Percentiles rank a stretch among this genome's conserved stretches.
Conservation (phyloP, 495 filamentous ascomycete genomes). For the Polyplosphaeria fusca region DNA sequence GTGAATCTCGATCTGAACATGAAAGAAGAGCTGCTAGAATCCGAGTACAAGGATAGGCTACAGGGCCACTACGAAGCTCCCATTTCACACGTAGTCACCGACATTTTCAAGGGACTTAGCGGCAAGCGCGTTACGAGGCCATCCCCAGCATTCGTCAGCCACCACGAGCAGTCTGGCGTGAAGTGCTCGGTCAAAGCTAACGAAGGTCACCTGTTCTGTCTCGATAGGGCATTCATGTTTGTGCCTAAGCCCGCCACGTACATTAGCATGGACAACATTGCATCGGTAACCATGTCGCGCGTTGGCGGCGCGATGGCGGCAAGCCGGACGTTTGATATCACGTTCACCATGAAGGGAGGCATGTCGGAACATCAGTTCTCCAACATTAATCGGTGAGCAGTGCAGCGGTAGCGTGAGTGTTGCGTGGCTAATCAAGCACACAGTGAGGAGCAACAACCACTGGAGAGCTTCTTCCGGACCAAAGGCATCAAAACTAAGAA, state of each 20-base stretch:
- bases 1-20: slow-evolving; percentile 96
- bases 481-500: slow-evolving; percentile 96
- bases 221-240: slow-evolving; percentile 98
- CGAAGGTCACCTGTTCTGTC: slow-evolving; percentile 92
- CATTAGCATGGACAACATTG: slow-evolving; percentile 86
- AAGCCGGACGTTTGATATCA: slow-evolving; percentile 94
- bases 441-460: slow-evolving; percentile 87
- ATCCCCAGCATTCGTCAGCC: slow-evolving; percentile 87
- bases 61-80: slow-evolving; percentile 85
- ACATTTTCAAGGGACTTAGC: slow-evolving; percentile 88
- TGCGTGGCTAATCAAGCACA: background rate
- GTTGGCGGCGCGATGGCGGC: slow-evolving; percentile 92
- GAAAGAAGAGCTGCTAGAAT: slow-evolving; percentile 74
- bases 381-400: slow-evolving; percentile 85
- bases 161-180: slow-evolving; percentile 90
- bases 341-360: slow-evolving; percentile 75
- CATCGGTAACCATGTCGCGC: slow-evolving; percentile 88
- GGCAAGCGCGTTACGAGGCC: slow-evolving; percentile 92
- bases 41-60: slow-evolving; percentile 87
- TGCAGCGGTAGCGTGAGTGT: too few relatives aligned
- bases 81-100: slow-evolving; percentile 83
- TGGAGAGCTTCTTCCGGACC: slow-evolving; percentile 92
- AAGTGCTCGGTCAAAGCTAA: slow-evolving; percentile 99
- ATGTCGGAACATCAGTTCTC: slow-evolving; percentile 87
- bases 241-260: slow-evolving; percentile 98